phyloP scores from a whole-genome alignment of 1,284 basidiomycete species.

The Abortiporus biennis region DNA sequence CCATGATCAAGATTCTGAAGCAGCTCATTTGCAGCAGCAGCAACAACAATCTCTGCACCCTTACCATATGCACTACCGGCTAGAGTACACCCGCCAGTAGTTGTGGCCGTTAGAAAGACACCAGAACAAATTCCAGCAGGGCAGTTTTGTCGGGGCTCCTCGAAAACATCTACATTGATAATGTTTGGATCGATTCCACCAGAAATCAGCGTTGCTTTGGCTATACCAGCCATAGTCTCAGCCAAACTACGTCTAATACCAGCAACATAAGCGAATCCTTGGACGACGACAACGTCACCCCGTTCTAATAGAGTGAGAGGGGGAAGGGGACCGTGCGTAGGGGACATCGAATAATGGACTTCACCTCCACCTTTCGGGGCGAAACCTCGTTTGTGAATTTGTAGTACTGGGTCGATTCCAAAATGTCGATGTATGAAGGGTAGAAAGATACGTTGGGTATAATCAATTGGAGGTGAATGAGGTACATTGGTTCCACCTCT shows the following conservation, averaged over 20 bases:
- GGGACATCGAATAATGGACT: slow-evolving; percentile 38
- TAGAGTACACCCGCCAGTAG: slow-evolving; percentile 54
- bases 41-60: slow-evolving; percentile 41
- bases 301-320: slow-evolving; percentile 44
- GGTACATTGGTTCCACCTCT: slow-evolving; percentile 66
- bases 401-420: slow-evolving; percentile 37
- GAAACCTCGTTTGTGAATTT: slow-evolving; percentile 53
- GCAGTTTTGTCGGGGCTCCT: slow-evolving; percentile 38
- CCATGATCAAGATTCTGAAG: slow-evolving; percentile 46
- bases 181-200: slow-evolving; percentile 21
- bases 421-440: slow-evolving; percentile 59
- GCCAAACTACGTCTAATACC: slow-evolving; percentile 50
- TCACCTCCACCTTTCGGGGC: slow-evolving; percentile 66
- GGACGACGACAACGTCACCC: slow-evolving; percentile 42
- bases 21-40: slow-evolving; percentile 52
- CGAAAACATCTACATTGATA: slow-evolving; percentile 32
- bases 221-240: slow-evolving; percentile 46
- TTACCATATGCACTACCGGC: slow-evolving; percentile 59
- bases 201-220: slow-evolving; percentile 31
- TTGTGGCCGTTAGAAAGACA: slow-evolving; percentile 66
- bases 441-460: slow-evolving; percentile 53
- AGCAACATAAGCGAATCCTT: slow-evolving; percentile 56
- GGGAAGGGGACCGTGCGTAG: slow-evolving; percentile 34
- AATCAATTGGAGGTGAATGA: slow-evolving; percentile 67
- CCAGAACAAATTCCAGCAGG: slow-evolving; percentile 58